These are phyloP conservation scores for Fusarium miscanthi DNA, from an alignment of 2,329 filamentous ascomycete genomes.

Conservation along the genomic window DNA sequence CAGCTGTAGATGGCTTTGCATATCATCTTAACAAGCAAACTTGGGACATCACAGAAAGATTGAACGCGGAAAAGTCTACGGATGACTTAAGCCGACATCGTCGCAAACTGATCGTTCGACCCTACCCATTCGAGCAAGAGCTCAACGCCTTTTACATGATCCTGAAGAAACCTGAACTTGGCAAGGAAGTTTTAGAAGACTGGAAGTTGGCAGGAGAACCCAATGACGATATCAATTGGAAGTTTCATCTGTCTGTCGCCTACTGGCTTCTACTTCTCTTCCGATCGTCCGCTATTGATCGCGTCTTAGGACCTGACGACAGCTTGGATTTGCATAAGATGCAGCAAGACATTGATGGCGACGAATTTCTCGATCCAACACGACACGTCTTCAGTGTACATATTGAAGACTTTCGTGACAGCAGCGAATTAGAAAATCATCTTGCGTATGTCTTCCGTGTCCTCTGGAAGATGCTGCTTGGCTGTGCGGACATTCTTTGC, in stretches of 20 bases:
- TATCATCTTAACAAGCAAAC: rapidly evolving
- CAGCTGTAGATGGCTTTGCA: conserved; percentile 11
- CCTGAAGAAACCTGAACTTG: background rate
- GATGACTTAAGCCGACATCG: background rate
- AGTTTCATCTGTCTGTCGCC: conserved; percentile 7
- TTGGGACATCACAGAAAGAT: background rate
- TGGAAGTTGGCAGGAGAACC: no score
- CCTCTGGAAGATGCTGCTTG: background rate
- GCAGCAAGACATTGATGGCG: background rate
- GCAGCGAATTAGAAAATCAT: no score
- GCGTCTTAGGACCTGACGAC: background rate
- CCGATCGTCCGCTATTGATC: background rate
- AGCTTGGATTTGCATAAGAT: background rate
- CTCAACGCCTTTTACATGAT: background rate
- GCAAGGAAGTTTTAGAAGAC: no score
- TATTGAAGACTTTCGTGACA: no score
- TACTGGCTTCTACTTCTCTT: conserved; percentile 31
- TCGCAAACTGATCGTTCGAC: conserved; percentile 9
- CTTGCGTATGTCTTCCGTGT: no score
- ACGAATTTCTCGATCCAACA: background rate
- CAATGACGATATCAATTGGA: conserved; percentile 10
- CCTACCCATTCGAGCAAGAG: background rate
- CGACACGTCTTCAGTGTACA: no score
- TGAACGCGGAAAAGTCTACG: background rate
- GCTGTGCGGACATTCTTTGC: conserved; percentile 15